phyloP scores from a whole-genome alignment of 768 basidiomycete genomes.

The Mrakia frigida region DNA sequence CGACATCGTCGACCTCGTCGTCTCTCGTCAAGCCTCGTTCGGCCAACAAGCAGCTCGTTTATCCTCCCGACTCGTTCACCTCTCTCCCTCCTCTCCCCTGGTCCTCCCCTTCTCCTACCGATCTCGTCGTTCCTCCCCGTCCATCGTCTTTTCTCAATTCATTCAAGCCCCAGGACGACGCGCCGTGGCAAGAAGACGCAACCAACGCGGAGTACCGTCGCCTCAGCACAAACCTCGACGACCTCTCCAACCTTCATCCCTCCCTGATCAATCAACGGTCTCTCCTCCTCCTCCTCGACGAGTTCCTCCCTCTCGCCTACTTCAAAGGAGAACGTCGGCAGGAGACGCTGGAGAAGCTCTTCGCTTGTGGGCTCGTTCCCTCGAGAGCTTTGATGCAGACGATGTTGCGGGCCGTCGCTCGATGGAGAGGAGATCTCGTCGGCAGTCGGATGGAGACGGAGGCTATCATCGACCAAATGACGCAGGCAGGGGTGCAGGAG shows the following conservation, averaged over 20 bases:
- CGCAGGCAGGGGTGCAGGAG: neutral
- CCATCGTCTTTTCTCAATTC: neutral
- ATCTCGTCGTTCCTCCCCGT: neutral
- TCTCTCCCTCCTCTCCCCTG: neutral
- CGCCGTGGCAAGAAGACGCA: neutral
- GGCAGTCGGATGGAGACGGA: neutral
- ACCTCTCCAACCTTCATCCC: neutral
- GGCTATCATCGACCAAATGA: neutral
- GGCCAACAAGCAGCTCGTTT: neutral
- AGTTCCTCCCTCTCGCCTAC: neutral
- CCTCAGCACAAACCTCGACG: neutral
- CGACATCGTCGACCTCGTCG: no score
- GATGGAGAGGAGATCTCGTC: neutral
- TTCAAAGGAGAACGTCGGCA: neutral
- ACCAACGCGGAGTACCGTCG: neutral
- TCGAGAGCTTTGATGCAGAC: neutral
- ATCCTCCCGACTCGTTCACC: neutral
- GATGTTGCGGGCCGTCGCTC: neutral
- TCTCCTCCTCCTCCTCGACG: neutral
- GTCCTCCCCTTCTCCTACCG: neutral
- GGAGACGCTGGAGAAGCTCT: neutral
- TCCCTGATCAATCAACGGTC: constrained; percentile 1
- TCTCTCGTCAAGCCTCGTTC: no score
- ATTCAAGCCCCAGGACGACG: neutral
- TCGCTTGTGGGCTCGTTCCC: neutral